Evolutionary conservation across 2,329 filamentous ascomycete genomes (phyloP).

Genomic region (Myrmaecium sp.): DNA sequence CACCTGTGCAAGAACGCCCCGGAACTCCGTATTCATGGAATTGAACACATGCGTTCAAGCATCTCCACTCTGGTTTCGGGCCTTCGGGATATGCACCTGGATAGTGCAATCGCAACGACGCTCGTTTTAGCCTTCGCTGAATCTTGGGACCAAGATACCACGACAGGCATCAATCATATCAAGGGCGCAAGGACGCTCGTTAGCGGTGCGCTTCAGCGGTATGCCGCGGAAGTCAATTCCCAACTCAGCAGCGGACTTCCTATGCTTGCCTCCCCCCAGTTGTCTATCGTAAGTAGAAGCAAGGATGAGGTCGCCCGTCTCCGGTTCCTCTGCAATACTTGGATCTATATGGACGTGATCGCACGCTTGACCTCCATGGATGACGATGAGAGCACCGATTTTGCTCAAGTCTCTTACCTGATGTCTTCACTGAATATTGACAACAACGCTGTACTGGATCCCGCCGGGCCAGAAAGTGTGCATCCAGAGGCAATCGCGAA

Average conservation of each 20-base stretch:
- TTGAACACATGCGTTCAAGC: constrained; percentile 51
- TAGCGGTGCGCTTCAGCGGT: constrained; percentile 35
- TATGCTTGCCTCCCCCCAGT: constrained; percentile 6
- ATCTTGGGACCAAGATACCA: constrained; percentile 53
- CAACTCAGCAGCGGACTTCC: no score
- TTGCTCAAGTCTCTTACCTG: no score
- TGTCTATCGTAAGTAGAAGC: no score
- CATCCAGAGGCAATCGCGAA: constrained; percentile 21
- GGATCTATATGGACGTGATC: constrained; percentile 60
- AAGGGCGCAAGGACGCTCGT: constrained; percentile 49
- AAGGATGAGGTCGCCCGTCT: constrained; percentile 34
- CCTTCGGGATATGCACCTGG: constrained; percentile 45
- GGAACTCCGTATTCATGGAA: constrained; percentile 41
- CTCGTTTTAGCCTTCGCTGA: constrained; percentile 52
- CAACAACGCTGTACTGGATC: no score
- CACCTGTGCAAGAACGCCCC: constrained; percentile 44
- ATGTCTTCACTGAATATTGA: no score
- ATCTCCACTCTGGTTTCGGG: constrained; percentile 41
- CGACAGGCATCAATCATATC: constrained; percentile 52
- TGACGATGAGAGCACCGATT: constrained; percentile 38
- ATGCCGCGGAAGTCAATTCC: constrained; percentile 16
- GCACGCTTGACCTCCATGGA: constrained; percentile 48
- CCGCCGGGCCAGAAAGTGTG: no score
- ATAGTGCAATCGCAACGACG: constrained; percentile 53
- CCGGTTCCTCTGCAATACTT: constrained; percentile 53